These are phyloP conservation scores for Rhododendron ovatum DNA, from an alignment of 148 eudicot genomes.

Conservation along the genomic window DNA sequence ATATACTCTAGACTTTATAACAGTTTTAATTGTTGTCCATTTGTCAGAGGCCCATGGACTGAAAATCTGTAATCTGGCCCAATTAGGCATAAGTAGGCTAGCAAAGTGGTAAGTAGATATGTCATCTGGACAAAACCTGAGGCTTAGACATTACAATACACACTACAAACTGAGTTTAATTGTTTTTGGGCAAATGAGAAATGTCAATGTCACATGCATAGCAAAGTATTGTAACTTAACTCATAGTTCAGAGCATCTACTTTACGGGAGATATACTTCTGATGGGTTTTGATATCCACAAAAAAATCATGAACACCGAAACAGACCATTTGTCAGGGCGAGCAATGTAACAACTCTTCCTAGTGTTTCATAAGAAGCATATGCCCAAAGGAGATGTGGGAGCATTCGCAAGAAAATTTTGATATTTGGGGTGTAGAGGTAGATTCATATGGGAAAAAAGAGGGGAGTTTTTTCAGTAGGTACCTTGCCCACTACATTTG, in stretches of 20 bases:
- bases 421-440: not conserved
- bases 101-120: not conserved
- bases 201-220: not conserved
- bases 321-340: not conserved
- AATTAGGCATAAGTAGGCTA: not conserved
- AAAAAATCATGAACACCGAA: not conserved
- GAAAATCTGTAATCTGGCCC: not conserved
- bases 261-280: not conserved
- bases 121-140: not conserved
- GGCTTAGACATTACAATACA: not conserved
- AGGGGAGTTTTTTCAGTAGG: not conserved
- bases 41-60: not conserved
- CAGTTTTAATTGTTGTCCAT: not conserved
- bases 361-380: not conserved
- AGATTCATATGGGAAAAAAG: not conserved
- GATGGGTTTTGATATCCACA: not conserved
- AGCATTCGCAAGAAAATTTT: not conserved
- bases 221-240: not conserved
- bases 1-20: not conserved
- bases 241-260: not conserved
- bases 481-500: not conserved
- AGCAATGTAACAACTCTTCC: not conserved
- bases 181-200: not conserved
- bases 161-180: not conserved
- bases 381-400: not conserved